These are phyloP conservation scores for Smallanthus sonchifolius DNA, from an alignment of 129 eudicot genomes.

Conservation along the genomic window DNA sequence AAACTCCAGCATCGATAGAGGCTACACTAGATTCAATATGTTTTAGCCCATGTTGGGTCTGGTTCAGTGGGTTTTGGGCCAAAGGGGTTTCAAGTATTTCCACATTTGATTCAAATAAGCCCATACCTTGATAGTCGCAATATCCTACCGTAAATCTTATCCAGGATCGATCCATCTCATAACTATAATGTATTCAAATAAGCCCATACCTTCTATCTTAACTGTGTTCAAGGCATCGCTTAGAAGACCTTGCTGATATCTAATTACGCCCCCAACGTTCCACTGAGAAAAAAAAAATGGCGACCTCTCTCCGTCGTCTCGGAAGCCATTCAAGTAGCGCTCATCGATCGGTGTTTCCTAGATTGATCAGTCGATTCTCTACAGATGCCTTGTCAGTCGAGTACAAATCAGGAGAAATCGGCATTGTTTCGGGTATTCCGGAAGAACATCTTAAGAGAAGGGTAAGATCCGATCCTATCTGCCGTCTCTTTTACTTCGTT, in stretches of 20 bases:
- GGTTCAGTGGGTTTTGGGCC: too few relatives aligned
- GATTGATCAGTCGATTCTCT: slow-evolving; percentile 38
- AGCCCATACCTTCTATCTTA: too few relatives aligned
- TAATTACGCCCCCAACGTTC: background rate
- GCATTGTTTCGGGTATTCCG: slow-evolving; percentile 72
- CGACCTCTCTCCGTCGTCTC: slow-evolving; percentile 50
- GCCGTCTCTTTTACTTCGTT: background rate
- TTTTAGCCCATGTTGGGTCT: too few relatives aligned
- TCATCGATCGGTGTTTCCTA: slow-evolving; percentile 31
- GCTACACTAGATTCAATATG: too few relatives aligned
- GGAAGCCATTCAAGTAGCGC: slow-evolving; percentile 17
- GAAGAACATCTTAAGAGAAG: slow-evolving; percentile 60
- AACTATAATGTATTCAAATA: too few relatives aligned
- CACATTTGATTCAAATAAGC: too few relatives aligned
- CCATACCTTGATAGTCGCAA: too few relatives aligned
- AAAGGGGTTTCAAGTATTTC: too few relatives aligned
- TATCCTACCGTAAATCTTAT: too few relatives aligned
- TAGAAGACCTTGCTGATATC: background rate
- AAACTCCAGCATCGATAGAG: too few relatives aligned
- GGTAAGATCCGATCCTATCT: slow-evolving; percentile 29
- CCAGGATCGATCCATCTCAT: too few relatives aligned
- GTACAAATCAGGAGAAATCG: slow-evolving; percentile 65
- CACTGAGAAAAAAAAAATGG: slow-evolving; percentile 42
- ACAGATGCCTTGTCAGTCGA: slow-evolving; percentile 53
- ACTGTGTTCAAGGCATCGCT: too few relatives aligned